Base-by-base conservation (phyloP, 192 early-diverging fungal genomes). In the Backusella sp. region DNA sequence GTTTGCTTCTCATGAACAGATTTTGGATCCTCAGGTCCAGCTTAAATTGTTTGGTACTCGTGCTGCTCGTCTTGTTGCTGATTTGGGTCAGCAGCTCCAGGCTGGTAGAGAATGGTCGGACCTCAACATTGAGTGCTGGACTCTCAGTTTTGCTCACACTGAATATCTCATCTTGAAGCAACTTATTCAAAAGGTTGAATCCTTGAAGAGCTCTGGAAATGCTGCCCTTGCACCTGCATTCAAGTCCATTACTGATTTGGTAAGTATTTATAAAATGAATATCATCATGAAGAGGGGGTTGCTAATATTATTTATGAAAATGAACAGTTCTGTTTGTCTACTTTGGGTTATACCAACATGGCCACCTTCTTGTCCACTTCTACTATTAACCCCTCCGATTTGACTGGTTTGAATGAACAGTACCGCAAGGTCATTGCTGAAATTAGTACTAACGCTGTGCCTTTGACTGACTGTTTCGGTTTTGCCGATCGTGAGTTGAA, bases 401-500 rank as follows among this genome's bases (percentile, higher is more conserved):
- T 62, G 6, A 62, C 30, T 19, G 37, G 39, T 3, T 77, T 80
- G 28, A 72, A 77, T 23, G 37, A 35, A 9, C 28, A 49, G 11
- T 80, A 77, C 17, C 79, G 79, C 23, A 15, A 23, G 0, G 35
- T 86, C 11, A 84, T 93, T 32, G 79, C 83, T 23, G 77, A 84
- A 0, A 72, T 96, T 3, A 82, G 91, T 26, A 84, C 83, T 21
- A 87, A 96, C 77, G 91, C 90, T 2, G 85, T 96, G 23, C 84
- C 89, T 0, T 84, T 95, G 39, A 89, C 91, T n/a, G 95, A 95
- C 66, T 87, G 91, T 3, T 94, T 91, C 85, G 91, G 86, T 21
- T 86, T 91, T 41, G 74, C 88, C 0, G 95, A 95, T 70, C 83
- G 87, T 21, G 78, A 83, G 11, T 83, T 96, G 32, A 87, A 89